Evolutionary conservation across 768 basidiomycete genomes (phyloP), one percentile per base, ranked within the genome.

Genomic region (Lactarius sp.): DNA sequence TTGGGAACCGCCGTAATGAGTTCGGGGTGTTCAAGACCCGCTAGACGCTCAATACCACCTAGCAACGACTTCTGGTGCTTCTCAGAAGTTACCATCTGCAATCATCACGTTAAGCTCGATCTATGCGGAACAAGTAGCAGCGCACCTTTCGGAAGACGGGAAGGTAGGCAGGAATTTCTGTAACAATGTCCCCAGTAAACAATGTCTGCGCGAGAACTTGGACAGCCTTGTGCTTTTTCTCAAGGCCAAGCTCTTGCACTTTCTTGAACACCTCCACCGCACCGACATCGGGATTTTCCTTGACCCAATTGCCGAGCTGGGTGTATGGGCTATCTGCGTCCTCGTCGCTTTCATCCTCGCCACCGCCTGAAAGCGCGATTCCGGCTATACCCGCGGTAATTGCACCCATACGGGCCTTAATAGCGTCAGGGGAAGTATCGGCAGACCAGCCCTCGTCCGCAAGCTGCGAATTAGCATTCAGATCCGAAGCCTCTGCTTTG

Each of bases 1-100:
- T 96, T 96, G 18, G 95, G 94, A 12, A 97, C 84, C 5, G 79
- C 70, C 3, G 85, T 75, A 55, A 90, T 75, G 46, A 93, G 79
- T 16, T 89, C 86, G 7, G 91, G 89, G 68, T 92, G 76, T 20
- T 81, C 74, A 61, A 92, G 76, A 54, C 92, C 96, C 56, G 90
- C 84, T 60, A 87, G 79, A 18, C 92, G 89, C 73, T 99, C 97
- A 54, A 98, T 77, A 57, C 97, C 97, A 33, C 97, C 97, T 7
- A 98, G 81, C 36, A 99, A 78, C 0, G 94, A 80, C 76, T 98
- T 99, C 75, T 97, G 93, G 70, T 96, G 92, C 75, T 94, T 98
- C 79, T 98, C 96, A 2, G 89, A 88, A 0, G 88, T 88, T 54
- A 91, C 86, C 82, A 95, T 83, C 92, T 95, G 8, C 27, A 31